Conservation (phyloP, 2,329 filamentous ascomycete genomes). For the Stachybotrys echinatus region DNA sequence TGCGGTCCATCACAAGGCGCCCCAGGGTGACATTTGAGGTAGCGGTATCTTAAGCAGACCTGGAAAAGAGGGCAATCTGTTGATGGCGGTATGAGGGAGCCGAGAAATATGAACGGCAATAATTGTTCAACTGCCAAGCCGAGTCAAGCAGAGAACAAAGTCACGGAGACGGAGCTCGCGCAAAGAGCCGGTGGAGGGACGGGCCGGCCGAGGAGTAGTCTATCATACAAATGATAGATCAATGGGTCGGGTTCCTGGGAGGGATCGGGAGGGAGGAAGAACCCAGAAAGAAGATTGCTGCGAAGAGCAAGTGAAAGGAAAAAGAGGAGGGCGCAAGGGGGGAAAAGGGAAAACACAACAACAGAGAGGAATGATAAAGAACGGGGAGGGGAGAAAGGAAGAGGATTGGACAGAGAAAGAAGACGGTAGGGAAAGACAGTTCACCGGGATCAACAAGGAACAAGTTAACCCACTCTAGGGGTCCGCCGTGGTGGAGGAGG, state of each 20-base stretch:
- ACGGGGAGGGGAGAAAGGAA: neutral
- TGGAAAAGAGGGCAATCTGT: neutral
- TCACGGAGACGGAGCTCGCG: neutral
- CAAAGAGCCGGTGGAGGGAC: neutral
- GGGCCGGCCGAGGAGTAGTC: too few relatives aligned
- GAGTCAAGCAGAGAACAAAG: neutral
- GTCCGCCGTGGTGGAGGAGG: too few relatives aligned
- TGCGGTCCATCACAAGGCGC: slow-evolving; percentile 17
- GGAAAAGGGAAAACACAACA: neutral
- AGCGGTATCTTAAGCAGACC: too few relatives aligned
- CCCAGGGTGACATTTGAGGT: neutral
- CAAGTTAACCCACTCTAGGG: too few relatives aligned
- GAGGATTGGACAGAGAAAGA: neutral
- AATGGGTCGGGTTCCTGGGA: too few relatives aligned
- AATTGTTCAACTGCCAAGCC: too few relatives aligned
- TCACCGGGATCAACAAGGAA: too few relatives aligned
- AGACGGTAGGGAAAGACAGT: neutral
- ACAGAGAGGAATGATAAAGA: neutral
- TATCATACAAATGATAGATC: too few relatives aligned
- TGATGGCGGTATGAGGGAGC: too few relatives aligned
- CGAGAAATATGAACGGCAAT: too few relatives aligned
- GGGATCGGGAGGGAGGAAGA: too few relatives aligned
- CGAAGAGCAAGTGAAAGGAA: neutral
- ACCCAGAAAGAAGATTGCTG: too few relatives aligned
- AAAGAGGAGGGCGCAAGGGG: neutral